Conservation (phyloP, 352 stramenopile species). For the Globisporangium irregulare region DNA sequence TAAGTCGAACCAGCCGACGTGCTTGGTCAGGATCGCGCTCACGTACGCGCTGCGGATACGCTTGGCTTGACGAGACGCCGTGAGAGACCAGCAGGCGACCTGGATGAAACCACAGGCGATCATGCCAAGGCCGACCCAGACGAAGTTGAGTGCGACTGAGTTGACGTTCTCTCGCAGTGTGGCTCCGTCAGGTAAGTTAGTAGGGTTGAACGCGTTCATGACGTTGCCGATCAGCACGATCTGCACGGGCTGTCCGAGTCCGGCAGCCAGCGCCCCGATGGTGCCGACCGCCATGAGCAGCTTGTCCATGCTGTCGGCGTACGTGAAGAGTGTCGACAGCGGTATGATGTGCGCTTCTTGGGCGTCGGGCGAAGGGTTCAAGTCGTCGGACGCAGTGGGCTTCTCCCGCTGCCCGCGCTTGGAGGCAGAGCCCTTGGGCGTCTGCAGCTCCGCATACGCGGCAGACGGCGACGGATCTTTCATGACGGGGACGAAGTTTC, state of each 20-base stretch:
- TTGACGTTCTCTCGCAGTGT: conserved; percentile 25
- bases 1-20: conserved; percentile 50
- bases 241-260: conserved; percentile 56
- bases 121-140: conserved; percentile 26
- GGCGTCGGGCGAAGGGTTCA: not conserved
- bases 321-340: conserved; percentile 22
- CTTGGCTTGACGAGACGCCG: conserved; percentile 54
- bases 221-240: conserved; percentile 72
- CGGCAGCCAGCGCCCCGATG: conserved; percentile 34
- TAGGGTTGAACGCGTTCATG: conserved; percentile 68
- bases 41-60: conserved; percentile 37
- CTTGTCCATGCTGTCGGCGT: conserved; percentile 47
- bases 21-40: conserved; percentile 27
- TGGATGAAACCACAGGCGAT: conserved; percentile 36
- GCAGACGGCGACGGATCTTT: not conserved
- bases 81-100: conserved; percentile 54
- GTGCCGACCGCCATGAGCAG: conserved; percentile 56
- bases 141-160: conserved; percentile 30
- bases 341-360: conserved; percentile 3
- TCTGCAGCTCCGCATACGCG: conserved; percentile 11
- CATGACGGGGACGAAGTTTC: not conserved
- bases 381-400: not conserved
- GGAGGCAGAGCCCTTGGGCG: not conserved
- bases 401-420: not conserved
- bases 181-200: conserved; percentile 14